Evolutionary conservation across 345 rosid genomes (phyloP).

Genomic region (Pugionium cornutum): DNA sequence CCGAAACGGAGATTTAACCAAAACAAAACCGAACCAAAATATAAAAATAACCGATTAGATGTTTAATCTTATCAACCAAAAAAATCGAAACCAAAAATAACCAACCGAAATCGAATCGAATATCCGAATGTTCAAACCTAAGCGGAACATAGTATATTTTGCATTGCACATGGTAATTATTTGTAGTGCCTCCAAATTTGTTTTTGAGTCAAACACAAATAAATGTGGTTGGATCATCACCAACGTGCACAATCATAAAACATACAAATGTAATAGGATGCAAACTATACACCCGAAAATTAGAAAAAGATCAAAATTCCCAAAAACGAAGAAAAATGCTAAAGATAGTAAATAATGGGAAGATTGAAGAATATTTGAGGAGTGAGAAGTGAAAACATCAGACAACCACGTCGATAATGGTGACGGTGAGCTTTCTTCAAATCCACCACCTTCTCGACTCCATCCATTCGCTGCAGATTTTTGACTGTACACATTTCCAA

Average conservation of each 20-base stretch:
- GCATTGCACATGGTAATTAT: background rate
- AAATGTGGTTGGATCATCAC: conserved; percentile 3
- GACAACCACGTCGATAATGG: conserved; percentile 50
- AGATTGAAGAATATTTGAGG: conserved; percentile 32
- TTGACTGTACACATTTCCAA: conserved; percentile 46
- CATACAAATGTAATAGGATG: conserved; percentile 8
- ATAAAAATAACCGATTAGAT: no score
- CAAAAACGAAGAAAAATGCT: conserved; percentile 7
- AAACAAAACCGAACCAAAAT: no score
- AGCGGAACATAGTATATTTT: no score
- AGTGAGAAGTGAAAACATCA: conserved; percentile 43
- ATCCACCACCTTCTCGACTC: conserved; percentile 36
- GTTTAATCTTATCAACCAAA: no score
- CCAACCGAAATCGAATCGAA: no score
- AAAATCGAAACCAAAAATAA: no score
- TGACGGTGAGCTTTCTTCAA: conserved; percentile 35
- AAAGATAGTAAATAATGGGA: conserved; percentile 10
- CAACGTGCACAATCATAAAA: background rate
- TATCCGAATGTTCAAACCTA: no score
- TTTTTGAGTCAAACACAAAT: background rate
- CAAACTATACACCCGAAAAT: background rate
- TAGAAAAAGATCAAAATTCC: background rate
- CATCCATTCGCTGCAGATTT: conserved; percentile 55
- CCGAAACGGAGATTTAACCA: no score
- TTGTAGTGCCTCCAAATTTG: background rate